Evolutionary conservation across 2,329 filamentous ascomycete genomes (phyloP), one percentile per base, ranked within the genome.

Genomic region (Penicillium sp.): DNA sequence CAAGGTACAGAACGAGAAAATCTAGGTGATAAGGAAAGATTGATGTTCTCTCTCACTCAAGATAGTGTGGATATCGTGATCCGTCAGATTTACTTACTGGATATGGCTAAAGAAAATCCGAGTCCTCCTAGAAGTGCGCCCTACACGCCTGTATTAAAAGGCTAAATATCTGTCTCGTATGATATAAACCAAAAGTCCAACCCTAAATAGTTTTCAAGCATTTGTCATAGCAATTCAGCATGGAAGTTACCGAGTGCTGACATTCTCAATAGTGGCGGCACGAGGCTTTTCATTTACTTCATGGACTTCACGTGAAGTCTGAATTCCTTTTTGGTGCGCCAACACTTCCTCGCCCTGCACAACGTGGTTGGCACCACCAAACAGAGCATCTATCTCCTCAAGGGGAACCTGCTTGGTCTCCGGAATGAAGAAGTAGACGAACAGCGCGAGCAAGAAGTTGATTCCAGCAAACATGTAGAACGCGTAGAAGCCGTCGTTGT

Each of bases 391-490:
- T 20, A 73, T 73, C 46, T 73, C 69, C 50, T 73, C 70, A 6
- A 72, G 57, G 25, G 69, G 54, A 22, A 72, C 67, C 52, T 70
- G 59, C 64, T 79, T 80, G 18, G 79, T 81, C 67, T 81, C 79
- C 6, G 79, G 79, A 44, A 81, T 69, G 52, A 74, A 72, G 66
- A 80, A 80, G 58, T 63, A 80, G 35, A 81, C 78, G 50, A 79
- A 81, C 30, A 70, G 33, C 13, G 71, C 73, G n/a, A 81, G 72
- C 35, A 79, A 55, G 57, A 81, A 66, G 62, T 81, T 79, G 48
- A 78, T 76, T 6, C 75, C 78, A 0, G 76, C 77, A 51, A 81
- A 81, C 73, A 81, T 78, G 67, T 80, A 81, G 57, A 81, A 81
- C 5, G 78, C 78, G 56, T 79, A 81, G 63, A 80, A 81, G 14